phyloP scores from a whole-genome alignment of 2,329 filamentous ascomycete species.

The Talaromyces rugulosus region DNA sequence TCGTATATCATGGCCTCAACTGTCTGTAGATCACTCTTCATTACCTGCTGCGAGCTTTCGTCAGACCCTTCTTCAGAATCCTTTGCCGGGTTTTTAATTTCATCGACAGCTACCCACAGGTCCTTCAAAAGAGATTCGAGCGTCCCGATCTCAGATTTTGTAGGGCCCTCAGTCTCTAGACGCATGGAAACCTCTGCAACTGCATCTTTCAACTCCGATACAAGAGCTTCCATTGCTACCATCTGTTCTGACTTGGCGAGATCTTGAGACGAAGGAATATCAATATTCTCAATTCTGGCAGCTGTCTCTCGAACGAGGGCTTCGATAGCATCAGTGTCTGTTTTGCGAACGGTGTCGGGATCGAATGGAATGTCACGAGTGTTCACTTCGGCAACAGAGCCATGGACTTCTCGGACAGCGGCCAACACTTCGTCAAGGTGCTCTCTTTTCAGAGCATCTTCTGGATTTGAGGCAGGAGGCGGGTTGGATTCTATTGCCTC shows the following conservation, averaged over 20 bases:
- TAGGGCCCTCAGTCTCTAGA: conserved; percentile 63
- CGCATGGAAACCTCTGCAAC: conserved; percentile 63
- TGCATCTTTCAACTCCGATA: conserved; percentile 71
- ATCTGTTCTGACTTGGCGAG: conserved; percentile 60
- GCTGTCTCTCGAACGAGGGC: conserved; percentile 88
- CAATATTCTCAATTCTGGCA: conserved; percentile 77
- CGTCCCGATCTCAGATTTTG: conserved; percentile 72
- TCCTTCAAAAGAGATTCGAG: conserved; percentile 77
- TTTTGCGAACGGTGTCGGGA: conserved; percentile 62
- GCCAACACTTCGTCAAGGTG: conserved; percentile 45
- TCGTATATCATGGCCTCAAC: conserved; percentile 80
- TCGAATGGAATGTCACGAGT: conserved; percentile 36
- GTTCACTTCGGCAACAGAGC: conserved; percentile 52
- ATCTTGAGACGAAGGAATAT: conserved; percentile 59
- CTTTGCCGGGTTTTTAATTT: conserved; percentile 50
- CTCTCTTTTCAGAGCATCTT: conserved; percentile 43
- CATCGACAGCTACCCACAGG: conserved; percentile 70
- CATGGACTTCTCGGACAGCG: conserved; percentile 52
- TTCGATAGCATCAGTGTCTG: conserved; percentile 87
- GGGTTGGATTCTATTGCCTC: conserved; percentile 63
- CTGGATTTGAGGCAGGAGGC: conserved; percentile 30
- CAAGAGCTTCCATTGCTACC: conserved; percentile 61
- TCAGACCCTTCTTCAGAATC: conserved; percentile 35
- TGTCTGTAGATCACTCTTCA: conserved; percentile 76
- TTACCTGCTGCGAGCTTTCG: conserved; percentile 58